These are phyloP conservation scores for Talaromyces liani DNA, from an alignment of 495 filamentous ascomycete species.

Conservation along the genomic window DNA sequence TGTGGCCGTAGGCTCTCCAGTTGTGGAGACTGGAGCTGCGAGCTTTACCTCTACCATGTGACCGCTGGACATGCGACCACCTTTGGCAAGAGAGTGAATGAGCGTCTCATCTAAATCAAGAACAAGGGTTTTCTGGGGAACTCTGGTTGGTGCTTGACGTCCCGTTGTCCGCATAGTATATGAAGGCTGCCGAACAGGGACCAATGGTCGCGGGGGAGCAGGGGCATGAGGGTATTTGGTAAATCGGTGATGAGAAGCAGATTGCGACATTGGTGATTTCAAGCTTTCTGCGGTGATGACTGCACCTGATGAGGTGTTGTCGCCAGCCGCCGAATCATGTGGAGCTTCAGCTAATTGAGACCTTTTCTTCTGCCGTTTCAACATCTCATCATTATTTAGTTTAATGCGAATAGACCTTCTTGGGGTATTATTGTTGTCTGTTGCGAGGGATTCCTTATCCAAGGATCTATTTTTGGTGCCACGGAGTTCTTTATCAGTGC, in stretches of 20 bases:
- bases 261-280: slow-evolving; percentile 87
- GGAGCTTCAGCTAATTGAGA: slow-evolving; percentile 27
- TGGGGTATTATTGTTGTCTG: slow-evolving; percentile 56
- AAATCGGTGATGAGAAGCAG: slow-evolving; percentile 51
- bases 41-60: slow-evolving; percentile 99
- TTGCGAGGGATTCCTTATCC: slow-evolving; percentile 21
- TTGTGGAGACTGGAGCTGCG: slow-evolving; percentile 51
- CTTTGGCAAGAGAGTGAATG: slow-evolving; percentile 95
- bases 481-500: slow-evolving; percentile 2
- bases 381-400: slow-evolving; percentile 70
- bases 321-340: slow-evolving; percentile 9
- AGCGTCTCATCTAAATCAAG: slow-evolving; percentile 94
- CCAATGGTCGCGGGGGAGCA: slow-evolving; percentile 79
- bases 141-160: slow-evolving; percentile 34
- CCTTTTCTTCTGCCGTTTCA: slow-evolving; percentile 44
- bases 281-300: slow-evolving; percentile 35
- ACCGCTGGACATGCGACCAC: slow-evolving; percentile 88
- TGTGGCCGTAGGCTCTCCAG: slow-evolving; percentile 53
- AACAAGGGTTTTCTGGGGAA: slow-evolving; percentile 80
- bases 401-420: slow-evolving; percentile 87
- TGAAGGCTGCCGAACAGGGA: slow-evolving; percentile 78
- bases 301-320: slow-evolving; percentile 12
- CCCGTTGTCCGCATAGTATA: slow-evolving; percentile 51
- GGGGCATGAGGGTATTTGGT: slow-evolving; percentile 87
- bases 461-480: slow-evolving; percentile 48